Base-by-base conservation (phyloP, 208 protist species). In the Crithidia thermophila region DNA sequence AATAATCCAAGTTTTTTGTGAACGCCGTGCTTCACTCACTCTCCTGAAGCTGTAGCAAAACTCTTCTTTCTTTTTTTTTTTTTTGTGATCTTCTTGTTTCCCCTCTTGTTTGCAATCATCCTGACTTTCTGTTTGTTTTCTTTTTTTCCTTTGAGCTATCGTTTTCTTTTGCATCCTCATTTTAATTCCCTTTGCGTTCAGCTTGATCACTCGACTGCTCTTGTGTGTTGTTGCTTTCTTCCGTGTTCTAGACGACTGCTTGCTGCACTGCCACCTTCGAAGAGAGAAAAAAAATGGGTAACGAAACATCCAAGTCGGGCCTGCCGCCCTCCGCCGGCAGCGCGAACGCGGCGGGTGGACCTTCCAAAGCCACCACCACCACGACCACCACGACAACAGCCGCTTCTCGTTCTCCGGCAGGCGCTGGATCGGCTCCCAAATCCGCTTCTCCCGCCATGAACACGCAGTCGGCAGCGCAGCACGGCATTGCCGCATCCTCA, bases 301-400 rank as follows among this genome's bases (percentile, higher is more conserved):
- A 64, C 43, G 58, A 64, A 33, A 53, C 61, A 6, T 69, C 61
- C 13, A 75, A 75, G 55, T 28, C 52, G 36, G 16, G 36, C 31
- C 37, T 52, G 8, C 14, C 30, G 14, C 9, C 60, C 28, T 40
- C 36, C 18, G 57, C 57, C 0, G 28, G 36, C 10, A 36, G 23
- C 0, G 40, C 14, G 8, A 50, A 23, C 13, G 9, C 23, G 31
- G 14, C 52, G 16, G 13, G 39, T 18, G 16, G 16, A 43, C 39
- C 39, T 16, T 18, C 13, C 16, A 13, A 40, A 11, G 33, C 13
- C 33, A 21, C 11, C 30, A 39, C 45, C 8, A 30, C 40, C 14
- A 37, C 30, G 4, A 42, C 34, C 2, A n/a, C 36, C 23, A 47
- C 16, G 18, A 37, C 23, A 50, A 34, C 40, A 62, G 21, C 10